Evolutionary conservation across 2,329 filamentous ascomycete genomes (phyloP).

Genomic region (Neonectria ditissima): DNA sequence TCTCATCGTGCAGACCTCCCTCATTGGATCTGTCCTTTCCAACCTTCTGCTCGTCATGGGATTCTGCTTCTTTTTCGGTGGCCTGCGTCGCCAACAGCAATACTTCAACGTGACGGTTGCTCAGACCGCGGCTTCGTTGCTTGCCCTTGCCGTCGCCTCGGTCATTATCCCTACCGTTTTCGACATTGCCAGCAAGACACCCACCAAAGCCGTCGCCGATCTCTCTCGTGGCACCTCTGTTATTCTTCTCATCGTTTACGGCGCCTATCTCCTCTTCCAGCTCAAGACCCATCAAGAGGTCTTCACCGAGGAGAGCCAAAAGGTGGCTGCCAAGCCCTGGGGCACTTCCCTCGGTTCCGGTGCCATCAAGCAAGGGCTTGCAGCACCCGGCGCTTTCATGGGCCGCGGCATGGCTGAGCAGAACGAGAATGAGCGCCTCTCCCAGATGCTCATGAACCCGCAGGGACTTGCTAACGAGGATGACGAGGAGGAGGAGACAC

Average conservation of each 20-base stretch:
- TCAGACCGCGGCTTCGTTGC: slow-evolving; percentile 85
- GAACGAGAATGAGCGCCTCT: slow-evolving; percentile 59
- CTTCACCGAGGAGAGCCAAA: slow-evolving; percentile 84
- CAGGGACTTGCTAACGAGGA: slow-evolving; percentile 56
- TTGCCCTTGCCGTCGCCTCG: slow-evolving; percentile 82
- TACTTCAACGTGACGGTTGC: slow-evolving; percentile 93
- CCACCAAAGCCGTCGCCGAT: slow-evolving; percentile 64
- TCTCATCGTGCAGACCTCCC: slow-evolving; percentile 89
- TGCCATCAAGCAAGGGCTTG: slow-evolving; percentile 55
- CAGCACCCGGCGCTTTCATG: slow-evolving; percentile 55
- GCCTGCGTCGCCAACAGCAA: slow-evolving; percentile 82
- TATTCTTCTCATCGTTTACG: slow-evolving; percentile 87
- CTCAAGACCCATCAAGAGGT: slow-evolving; percentile 85
- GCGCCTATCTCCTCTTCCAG: slow-evolving; percentile 88
- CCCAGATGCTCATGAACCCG: slow-evolving; percentile 57
- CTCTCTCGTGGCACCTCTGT: slow-evolving; percentile 80
- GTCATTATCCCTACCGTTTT: slow-evolving; percentile 94
- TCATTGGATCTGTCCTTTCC: slow-evolving; percentile 91
- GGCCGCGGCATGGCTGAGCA: slow-evolving; percentile 48
- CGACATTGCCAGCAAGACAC: slow-evolving; percentile 62
- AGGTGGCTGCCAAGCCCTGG: slow-evolving; percentile 73
- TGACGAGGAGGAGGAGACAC: slow-evolving; percentile 76
- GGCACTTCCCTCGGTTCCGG: slow-evolving; percentile 46
- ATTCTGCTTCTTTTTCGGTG: slow-evolving; percentile 92
- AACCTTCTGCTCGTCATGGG: slow-evolving; percentile 90